phyloP scores from a whole-genome alignment of 2,329 filamentous ascomycete genomes.

The Didymella exigua region DNA sequence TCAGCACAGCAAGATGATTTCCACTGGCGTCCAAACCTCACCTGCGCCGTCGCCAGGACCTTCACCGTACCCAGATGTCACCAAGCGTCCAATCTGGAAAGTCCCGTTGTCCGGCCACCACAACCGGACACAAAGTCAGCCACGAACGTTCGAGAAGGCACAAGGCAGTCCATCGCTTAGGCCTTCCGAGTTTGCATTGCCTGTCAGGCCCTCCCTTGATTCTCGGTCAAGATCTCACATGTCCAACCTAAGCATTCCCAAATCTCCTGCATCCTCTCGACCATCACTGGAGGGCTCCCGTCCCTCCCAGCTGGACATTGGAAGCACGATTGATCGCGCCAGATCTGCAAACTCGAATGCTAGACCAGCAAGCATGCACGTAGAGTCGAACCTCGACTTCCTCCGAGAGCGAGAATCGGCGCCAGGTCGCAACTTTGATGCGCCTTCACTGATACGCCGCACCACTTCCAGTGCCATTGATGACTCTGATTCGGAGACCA shows the following conservation, averaged over 20 bases:
- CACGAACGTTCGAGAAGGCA: conserved; percentile 50
- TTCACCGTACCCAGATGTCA: conserved; percentile 48
- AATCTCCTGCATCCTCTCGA: conserved; percentile 63
- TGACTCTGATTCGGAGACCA: conserved; percentile 59
- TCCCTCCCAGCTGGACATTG: conserved; percentile 66
- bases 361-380: conserved; percentile 80
- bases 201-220: conserved; percentile 52
- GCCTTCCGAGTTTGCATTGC: conserved; percentile 44
- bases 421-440: conserved; percentile 44
- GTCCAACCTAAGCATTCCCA: conserved; percentile 57
- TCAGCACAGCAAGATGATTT: conserved; percentile 62
- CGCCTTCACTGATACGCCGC: conserved; percentile 36
- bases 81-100: conserved; percentile 58
- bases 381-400: conserved; percentile 82
- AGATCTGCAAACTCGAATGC: conserved; percentile 70
- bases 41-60: conserved; percentile 53
- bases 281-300: conserved; percentile 74
- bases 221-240: conserved; percentile 58
- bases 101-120: conserved; percentile 55
- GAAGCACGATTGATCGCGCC: conserved; percentile 63
- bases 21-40: conserved; percentile 81
- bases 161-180: conserved; percentile 46
- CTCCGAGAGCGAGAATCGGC: conserved; percentile 75
- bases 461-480: conserved; percentile 39
- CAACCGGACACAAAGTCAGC: conserved; percentile 56